Conservation (phyloP, 2,329 filamentous ascomycete species). For the Plenodomus lindquistii region DNA sequence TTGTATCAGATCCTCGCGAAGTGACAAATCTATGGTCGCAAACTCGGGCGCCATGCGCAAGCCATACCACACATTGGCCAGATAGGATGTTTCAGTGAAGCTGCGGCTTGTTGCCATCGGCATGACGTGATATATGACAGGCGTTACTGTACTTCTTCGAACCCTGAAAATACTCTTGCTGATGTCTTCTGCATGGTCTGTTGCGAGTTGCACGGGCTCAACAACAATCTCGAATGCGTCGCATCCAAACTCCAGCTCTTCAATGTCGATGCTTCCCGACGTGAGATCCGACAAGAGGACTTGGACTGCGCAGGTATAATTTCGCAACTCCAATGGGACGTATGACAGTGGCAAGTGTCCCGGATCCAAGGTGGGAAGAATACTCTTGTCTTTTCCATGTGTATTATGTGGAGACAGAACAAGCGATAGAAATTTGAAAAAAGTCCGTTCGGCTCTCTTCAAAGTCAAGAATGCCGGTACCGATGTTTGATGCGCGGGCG, state of each 20-base stretch:
- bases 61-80: slow-evolving; percentile 62
- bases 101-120: slow-evolving; percentile 26
- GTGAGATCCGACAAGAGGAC: slow-evolving; percentile 64
- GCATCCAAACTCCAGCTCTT: slow-evolving; percentile 65
- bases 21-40: slow-evolving; percentile 61
- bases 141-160: slow-evolving; percentile 62
- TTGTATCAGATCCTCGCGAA: slow-evolving; percentile 57
- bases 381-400: slow-evolving; percentile 13
- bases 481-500: slow-evolving; percentile 40
- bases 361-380: slow-evolving; percentile 60
- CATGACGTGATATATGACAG: slow-evolving; percentile 47
- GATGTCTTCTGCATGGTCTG: slow-evolving; percentile 49
- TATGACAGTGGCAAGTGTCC: slow-evolving; percentile 65
- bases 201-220: slow-evolving; percentile 38
- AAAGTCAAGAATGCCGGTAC: slow-evolving; percentile 65
- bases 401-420: slow-evolving; percentile 58
- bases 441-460: slow-evolving; percentile 69
- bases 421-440: slow-evolving; percentile 68
- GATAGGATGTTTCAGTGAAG: slow-evolving; percentile 48
- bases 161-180: slow-evolving; percentile 62
- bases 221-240: slow-evolving; percentile 69
- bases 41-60: slow-evolving; percentile 68
- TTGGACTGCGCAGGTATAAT: slow-evolving; percentile 69
- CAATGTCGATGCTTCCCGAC: slow-evolving; percentile 60
- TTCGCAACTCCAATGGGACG: slow-evolving; percentile 61